Conservation (phyloP, 2,329 filamentous ascomycete genomes). For the Capronia epimyces region DNA sequence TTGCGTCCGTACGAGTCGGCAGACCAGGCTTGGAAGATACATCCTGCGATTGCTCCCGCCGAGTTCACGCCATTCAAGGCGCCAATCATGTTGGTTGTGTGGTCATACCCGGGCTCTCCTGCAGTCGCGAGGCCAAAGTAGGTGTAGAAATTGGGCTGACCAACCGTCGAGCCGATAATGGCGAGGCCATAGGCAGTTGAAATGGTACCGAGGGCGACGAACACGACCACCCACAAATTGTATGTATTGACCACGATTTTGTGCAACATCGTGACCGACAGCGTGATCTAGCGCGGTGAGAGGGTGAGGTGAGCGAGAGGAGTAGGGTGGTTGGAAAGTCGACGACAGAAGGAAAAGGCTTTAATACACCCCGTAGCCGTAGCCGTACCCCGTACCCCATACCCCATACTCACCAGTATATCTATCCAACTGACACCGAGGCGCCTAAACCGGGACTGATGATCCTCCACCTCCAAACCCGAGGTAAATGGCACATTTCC, state of each 20-base stretch:
- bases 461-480: constrained; percentile 5
- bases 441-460: neutral
- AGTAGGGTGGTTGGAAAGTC: neutral
- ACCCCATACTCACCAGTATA: too few relatives aligned
- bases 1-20: constrained; percentile 36
- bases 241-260: constrained; percentile 30
- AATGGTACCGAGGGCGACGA: constrained; percentile 35
- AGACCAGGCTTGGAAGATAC: constrained; percentile 38
- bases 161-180: constrained; percentile 42
- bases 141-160: constrained; percentile 43
- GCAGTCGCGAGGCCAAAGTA: constrained; percentile 39
- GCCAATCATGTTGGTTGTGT: constrained; percentile 41
- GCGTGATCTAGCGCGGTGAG: neutral
- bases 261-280: constrained; percentile 13
- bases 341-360: too few relatives aligned
- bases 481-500: constrained; percentile 6
- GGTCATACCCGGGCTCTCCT: constrained; percentile 38
- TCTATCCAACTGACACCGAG: too few relatives aligned
- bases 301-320: neutral
- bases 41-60: constrained; percentile 38
- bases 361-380: too few relatives aligned
- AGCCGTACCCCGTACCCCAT: too few relatives aligned
- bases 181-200: constrained; percentile 34
- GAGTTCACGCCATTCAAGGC: constrained; percentile 44
- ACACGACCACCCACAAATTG: constrained; percentile 34